A percentile compares a stretch with the other conserved stretches of the same genome.
Evolutionary conservation across 257 asterid species (phyloP).

Genomic region (Rehmannia glutinosa): DNA sequence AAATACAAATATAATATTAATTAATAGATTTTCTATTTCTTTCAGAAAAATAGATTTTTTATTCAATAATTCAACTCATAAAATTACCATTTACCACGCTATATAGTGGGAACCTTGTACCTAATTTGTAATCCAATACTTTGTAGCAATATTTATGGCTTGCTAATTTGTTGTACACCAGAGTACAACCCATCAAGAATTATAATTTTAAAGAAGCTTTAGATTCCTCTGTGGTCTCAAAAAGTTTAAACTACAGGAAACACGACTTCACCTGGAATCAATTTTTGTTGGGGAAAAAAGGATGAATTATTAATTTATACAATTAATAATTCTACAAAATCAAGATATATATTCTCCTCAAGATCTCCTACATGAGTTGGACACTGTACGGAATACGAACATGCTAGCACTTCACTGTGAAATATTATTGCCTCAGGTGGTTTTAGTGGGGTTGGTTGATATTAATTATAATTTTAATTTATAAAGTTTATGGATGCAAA

Average conservation of each 20-base stretch:
- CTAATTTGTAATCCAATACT: too few relatives aligned
- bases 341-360: background rate
- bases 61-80: background rate
- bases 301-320: background rate
- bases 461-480: too few relatives aligned
- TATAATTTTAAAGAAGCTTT: background rate
- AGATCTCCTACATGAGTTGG: too few relatives aligned
- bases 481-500: too few relatives aligned
- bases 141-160: background rate
- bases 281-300: background rate
- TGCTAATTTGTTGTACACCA: background rate
- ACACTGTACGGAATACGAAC: too few relatives aligned
- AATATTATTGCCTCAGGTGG: too few relatives aligned
- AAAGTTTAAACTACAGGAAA: slow-evolving; percentile 9
- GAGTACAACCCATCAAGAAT: background rate
- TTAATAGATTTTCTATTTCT: too few relatives aligned
- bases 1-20: too few relatives aligned
- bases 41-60: too few relatives aligned
- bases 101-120: too few relatives aligned
- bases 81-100: background rate
- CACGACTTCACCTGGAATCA: slow-evolving; percentile 1
- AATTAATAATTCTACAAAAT: background rate
- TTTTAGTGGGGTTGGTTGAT: too few relatives aligned
- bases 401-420: too few relatives aligned
- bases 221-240: slow-evolving; percentile 13